Conservation (phyloP, 352 stramenopile genomes). For the Elongisporangium prolatum region DNA sequence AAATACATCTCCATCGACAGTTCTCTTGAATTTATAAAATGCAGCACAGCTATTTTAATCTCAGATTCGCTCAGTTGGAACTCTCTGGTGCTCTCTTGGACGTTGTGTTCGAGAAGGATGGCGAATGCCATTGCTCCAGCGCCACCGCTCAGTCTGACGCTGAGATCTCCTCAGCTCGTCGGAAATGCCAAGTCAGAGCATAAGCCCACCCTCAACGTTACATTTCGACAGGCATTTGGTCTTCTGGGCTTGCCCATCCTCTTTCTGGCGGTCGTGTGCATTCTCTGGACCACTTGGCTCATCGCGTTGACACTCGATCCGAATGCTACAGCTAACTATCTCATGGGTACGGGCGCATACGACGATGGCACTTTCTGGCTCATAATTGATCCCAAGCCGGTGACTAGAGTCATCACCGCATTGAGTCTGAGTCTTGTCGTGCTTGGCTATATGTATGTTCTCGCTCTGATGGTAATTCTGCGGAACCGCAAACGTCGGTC, state of each 20-base stretch:
- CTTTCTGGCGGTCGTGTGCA: constrained; percentile 13
- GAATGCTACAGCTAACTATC: not conserved
- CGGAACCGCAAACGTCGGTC: constrained; percentile 1
- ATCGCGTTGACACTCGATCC: not conserved
- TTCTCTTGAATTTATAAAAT: too few relatives aligned
- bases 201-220: not conserved
- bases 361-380: constrained; percentile 1
- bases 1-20: too few relatives aligned
- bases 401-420: not conserved
- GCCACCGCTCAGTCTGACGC: too few relatives aligned
- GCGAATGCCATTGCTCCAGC: too few relatives aligned
- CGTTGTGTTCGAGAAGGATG: too few relatives aligned
- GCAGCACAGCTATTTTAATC: too few relatives aligned
- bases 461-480: constrained; percentile 13
- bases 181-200: too few relatives aligned
- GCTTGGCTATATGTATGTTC: constrained; percentile 3
- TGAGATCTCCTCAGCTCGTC: too few relatives aligned
- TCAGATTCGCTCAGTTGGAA: too few relatives aligned
- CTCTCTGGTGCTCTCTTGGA: too few relatives aligned
- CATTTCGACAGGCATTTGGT: constrained; percentile 19
- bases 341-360: not conserved
- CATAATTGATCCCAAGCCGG: not conserved
- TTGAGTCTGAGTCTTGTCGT: not conserved
- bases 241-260: constrained; percentile 16
- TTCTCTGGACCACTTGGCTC: constrained; percentile 1